Conservation (phyloP, 768 basidiomycete genomes). For the Roridomyces roridus region DNA sequence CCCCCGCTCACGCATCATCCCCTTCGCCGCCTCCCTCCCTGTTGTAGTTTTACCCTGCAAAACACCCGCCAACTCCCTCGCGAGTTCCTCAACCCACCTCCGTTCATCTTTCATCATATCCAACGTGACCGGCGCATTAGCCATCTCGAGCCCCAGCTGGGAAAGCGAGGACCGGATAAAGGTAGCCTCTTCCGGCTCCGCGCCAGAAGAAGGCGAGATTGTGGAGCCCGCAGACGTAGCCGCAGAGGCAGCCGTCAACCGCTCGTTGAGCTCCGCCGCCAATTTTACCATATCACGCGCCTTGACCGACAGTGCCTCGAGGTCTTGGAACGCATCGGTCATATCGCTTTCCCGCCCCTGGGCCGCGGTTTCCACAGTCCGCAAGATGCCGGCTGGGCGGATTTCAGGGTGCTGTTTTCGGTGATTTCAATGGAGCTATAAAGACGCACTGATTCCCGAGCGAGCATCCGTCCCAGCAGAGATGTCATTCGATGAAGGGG, state of each 20-base stretch:
- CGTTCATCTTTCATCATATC: slow-evolving; percentile 89
- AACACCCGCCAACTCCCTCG: slow-evolving; percentile 79
- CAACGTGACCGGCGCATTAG: slow-evolving; percentile 81
- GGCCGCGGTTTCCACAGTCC: slow-evolving; percentile 71
- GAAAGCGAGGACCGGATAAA: slow-evolving; percentile 89
- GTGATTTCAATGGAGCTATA: no score
- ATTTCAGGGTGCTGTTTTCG: background rate
- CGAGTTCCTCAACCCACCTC: slow-evolving; percentile 80
- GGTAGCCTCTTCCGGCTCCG: slow-evolving; percentile 82
- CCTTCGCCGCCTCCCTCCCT: slow-evolving; percentile 37
- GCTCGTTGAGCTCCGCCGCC: slow-evolving; percentile 87
- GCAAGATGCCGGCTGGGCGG: slow-evolving; percentile 78
- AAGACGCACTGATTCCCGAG: slow-evolving; percentile 58
- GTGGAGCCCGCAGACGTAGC: slow-evolving; percentile 24
- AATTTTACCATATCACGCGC: slow-evolving; percentile 93
- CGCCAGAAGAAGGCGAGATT: slow-evolving; percentile 16
- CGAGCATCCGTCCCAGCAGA: slow-evolving; percentile 31
- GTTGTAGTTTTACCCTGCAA: slow-evolving; percentile 52
- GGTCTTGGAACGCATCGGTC: slow-evolving; percentile 79
- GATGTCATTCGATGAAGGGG: slow-evolving; percentile 4
- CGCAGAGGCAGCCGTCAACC: slow-evolving; percentile 60
- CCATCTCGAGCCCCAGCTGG: slow-evolving; percentile 85
- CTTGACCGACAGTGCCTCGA: slow-evolving; percentile 90
- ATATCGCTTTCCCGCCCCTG: slow-evolving; percentile 70
- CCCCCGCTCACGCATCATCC: slow-evolving; percentile 81